Percentiles rank a stretch among this genome's conserved stretches.
Evolutionary conservation across 148 eudicot species (phyloP).

Genomic region (Linanthus parryae): DNA sequence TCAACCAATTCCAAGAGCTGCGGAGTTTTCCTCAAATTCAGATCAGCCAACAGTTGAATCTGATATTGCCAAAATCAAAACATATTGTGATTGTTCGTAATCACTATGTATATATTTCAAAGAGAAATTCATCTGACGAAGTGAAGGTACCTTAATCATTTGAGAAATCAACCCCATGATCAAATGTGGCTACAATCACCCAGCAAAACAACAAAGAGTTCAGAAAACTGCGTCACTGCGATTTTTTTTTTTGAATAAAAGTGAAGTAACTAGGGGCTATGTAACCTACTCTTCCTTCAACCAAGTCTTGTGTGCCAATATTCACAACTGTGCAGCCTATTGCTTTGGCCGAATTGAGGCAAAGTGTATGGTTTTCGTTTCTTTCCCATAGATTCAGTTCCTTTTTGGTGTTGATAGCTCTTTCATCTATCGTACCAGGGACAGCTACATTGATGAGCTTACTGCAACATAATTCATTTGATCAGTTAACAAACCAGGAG

Average conservation of each 20-base stretch:
- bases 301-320: conserved; percentile 77
- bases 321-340: conserved; percentile 90
- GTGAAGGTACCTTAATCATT: conserved; percentile 57
- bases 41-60: conserved; percentile 72
- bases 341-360: conserved; percentile 88
- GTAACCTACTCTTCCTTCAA: conserved; percentile 83
- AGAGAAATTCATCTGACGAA: not conserved
- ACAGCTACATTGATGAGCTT: conserved; percentile 87
- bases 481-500: not conserved
- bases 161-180: conserved; percentile 75
- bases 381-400: conserved; percentile 87
- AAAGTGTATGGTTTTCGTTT: conserved; percentile 83
- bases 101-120: not conserved
- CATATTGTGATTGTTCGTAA: not conserved
- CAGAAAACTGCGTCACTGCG: conserved; percentile 5
- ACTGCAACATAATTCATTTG: conserved; percentile 31
- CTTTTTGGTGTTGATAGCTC: conserved; percentile 71
- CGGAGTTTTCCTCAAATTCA: conserved; percentile 76
- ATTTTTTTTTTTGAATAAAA: conserved; percentile 1
- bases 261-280: not conserved
- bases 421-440: conserved; percentile 70
- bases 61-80: conserved; percentile 14
- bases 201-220: conserved; percentile 9
- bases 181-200: conserved; percentile 64
- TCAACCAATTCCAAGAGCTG: conserved; percentile 76